Evolutionary conservation across 202 grass and related monocot species (phyloP).

Genomic region (Schoenoplectus triqueter): DNA sequence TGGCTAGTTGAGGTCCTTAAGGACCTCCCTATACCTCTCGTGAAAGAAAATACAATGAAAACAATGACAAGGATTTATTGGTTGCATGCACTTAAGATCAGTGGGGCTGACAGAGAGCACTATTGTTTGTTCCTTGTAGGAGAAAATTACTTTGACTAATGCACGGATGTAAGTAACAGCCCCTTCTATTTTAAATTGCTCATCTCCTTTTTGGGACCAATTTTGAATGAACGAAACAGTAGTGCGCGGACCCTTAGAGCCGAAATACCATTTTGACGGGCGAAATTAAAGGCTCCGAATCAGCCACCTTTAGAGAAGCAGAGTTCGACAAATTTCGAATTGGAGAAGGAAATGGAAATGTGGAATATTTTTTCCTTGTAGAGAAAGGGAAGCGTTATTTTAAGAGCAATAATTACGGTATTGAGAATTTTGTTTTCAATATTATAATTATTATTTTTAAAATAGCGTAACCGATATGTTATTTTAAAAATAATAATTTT

Average conservation of each 20-base stretch:
- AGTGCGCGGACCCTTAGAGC: conserved; percentile 16
- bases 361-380: conserved; percentile 30
- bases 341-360: background rate
- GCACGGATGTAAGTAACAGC: background rate
- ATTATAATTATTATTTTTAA: too few species aligned
- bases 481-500: too few species aligned
- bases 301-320: background rate
- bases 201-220: background rate
- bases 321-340: conserved; percentile 10
- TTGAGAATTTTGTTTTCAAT: too few species aligned
- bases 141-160: conserved; percentile 36
- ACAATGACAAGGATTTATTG: background rate
- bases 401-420: too few species aligned
- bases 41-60: conserved; percentile 17
- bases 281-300: background rate
- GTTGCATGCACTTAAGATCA: background rate
- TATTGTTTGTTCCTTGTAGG: conserved; percentile 25
- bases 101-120: background rate
- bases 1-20: background rate
- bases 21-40: background rate
- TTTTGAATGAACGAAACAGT: conserved; percentile 21
- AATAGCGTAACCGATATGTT: too few species aligned
- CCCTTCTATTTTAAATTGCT: background rate
- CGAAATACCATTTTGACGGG: background rate
- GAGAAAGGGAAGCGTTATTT: background rate